Evolutionary conservation across 345 rosid genomes (phyloP).

Genomic region (Gossypium mustelinum): DNA sequence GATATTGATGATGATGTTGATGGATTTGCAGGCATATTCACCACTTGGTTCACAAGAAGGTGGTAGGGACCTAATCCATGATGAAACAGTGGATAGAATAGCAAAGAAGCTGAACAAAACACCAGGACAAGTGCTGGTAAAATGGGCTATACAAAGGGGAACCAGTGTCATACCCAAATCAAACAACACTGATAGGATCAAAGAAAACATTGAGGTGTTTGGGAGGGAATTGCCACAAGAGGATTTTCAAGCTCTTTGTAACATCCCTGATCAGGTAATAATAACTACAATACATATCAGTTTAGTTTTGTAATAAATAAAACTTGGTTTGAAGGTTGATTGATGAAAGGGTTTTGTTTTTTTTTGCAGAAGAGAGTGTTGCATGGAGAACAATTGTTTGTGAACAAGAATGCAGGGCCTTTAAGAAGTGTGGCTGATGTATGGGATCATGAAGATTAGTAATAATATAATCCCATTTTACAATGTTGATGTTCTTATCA

Average conservation of each 20-base stretch:
- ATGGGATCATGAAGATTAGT: conserved; percentile 53
- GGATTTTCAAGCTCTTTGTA: conserved; percentile 44
- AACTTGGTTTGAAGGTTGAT: too few relatives aligned
- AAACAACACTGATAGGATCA: conserved; percentile 41
- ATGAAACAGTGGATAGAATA: conserved; percentile 35
- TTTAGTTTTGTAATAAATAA: too few relatives aligned
- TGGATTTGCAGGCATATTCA: conserved; percentile 37
- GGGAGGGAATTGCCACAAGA: conserved; percentile 46
- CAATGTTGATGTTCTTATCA: background rate
- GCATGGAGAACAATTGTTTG: conserved; percentile 43
- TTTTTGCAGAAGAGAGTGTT: conserved; percentile 40
- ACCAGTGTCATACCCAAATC: conserved; percentile 55
- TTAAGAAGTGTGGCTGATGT: conserved; percentile 46
- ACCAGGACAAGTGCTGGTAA: conserved; percentile 46
- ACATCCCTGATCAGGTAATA: conserved; percentile 33
- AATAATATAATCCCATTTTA: background rate
- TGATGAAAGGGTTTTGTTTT: background rate
- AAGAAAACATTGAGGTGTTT: conserved; percentile 43
- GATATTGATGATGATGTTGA: background rate
- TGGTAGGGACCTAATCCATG: conserved; percentile 48
- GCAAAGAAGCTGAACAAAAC: conserved; percentile 53
- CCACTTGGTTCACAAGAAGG: conserved; percentile 50
- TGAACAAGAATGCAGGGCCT: conserved; percentile 38
- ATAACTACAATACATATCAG: too few relatives aligned
- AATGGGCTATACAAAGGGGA: conserved; percentile 56